Base-by-base conservation (phyloP, 805 yeast species). In the Myxozyma vanderwaltii region DNA sequence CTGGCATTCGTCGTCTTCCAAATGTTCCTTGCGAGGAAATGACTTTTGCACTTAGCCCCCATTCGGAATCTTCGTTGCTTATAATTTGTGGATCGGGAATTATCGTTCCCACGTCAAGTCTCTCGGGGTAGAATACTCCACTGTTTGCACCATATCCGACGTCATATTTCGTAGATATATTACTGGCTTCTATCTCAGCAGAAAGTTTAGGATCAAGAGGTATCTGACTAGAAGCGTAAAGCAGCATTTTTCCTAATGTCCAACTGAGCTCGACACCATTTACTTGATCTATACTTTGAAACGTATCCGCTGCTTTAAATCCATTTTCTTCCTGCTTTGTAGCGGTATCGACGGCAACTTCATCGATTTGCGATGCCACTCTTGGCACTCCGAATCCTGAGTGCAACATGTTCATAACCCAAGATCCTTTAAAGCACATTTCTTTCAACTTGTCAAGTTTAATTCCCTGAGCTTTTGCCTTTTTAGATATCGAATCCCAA, bases 341-440 rank as follows among this genome's bases (percentile, higher is more conserved):
- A 12, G 51, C 53, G n/a, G 55, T 27, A 17, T 39, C 43, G 8
- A 23, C 68, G 72, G 17, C 72, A 63, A 47, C 86, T 89, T 21
- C 51, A 17, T 23, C 29, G 23, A 48, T 35, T 13, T 23, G 44
- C 24, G 38, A 21, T 2, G 52, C 4, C 44, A 49, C 83, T 61
- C 91, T 72, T 0, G 99, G 98, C 38, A 94, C 78, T 24, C 85
- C 89, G 70, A 92, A 92, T 0, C 99, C 99, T 65, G 91, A 96
- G 71, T 90, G 97, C 27, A 94, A 74, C 33, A 94, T 81, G 68
- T 88, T 91, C 39, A 91, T 78, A 1, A 94, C 91, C 98, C 99
- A 94, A 58, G 89, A 84, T 4, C 97, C 95, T 69, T 94, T 94
- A 77, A 94, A 94, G 71, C 99, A 94, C 1, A 96, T 89, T 62